Conservation (phyloP, 768 basidiomycete genomes). For the Hygrophorus pudorinus region DNA sequence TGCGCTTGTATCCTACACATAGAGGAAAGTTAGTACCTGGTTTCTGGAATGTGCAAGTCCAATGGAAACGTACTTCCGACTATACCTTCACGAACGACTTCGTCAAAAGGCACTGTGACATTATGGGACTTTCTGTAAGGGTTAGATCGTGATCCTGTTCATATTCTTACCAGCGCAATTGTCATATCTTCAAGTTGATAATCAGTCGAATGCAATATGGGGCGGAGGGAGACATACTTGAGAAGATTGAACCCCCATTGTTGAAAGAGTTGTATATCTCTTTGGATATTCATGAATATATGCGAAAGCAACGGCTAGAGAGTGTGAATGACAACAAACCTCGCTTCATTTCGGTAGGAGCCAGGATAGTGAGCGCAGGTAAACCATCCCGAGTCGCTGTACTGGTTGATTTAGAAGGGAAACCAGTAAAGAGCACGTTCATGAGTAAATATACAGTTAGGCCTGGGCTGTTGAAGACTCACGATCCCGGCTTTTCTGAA, state of each 20-base stretch:
- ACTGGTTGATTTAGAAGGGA: slow-evolving; percentile 23
- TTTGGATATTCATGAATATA: slow-evolving; percentile 15
- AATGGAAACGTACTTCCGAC: slow-evolving; percentile 26
- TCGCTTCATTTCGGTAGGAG: slow-evolving; percentile 52
- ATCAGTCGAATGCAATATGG: not conserved
- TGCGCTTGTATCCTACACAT: slow-evolving; percentile 42
- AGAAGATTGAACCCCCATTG: slow-evolving; percentile 61
- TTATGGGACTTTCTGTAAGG: not conserved
- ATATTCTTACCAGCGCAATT: slow-evolving; percentile 39
- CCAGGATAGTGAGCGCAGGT: slow-evolving; percentile 59
- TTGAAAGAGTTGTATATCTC: slow-evolving; percentile 45
- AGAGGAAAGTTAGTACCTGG: not conserved
- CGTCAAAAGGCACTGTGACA: slow-evolving; percentile 43
- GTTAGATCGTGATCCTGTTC: not conserved
- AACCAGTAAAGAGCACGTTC: not conserved
- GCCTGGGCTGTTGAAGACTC: slow-evolving; percentile 11
- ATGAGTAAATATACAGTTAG: not conserved
- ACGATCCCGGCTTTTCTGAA: slow-evolving; percentile 54
- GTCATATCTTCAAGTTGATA: slow-evolving; percentile 30
- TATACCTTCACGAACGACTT: slow-evolving; percentile 44
- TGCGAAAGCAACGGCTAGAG: slow-evolving; percentile 1
- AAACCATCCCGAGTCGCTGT: slow-evolving; percentile 61
- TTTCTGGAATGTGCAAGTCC: slow-evolving; percentile 13
- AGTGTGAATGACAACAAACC: slow-evolving; percentile 17
- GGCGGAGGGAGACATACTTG: slow-evolving; percentile 35